phyloP scores from a whole-genome alignment of 345 rosid species.

The Citrus cavaleriei region DNA sequence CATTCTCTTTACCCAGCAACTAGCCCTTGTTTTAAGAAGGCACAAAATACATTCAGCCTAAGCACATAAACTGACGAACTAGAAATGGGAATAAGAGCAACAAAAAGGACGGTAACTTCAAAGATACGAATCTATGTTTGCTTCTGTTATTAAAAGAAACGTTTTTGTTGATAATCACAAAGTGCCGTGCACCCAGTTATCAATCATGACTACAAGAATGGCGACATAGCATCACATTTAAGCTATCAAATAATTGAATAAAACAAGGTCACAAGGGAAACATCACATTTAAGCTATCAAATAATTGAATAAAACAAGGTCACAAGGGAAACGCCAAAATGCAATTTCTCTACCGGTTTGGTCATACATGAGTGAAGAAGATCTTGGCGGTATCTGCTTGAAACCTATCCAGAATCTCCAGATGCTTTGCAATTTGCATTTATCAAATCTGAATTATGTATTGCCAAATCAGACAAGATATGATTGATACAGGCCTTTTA shows the following conservation, averaged over 20 bases:
- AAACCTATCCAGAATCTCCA: background rate
- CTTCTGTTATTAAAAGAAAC: background rate
- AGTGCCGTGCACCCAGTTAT: background rate
- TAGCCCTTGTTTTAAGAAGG: too few species aligned
- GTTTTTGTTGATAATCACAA: background rate
- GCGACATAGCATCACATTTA: background rate
- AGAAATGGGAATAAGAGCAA: background rate
- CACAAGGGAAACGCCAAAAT: background rate
- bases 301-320: background rate
- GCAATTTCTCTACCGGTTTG: background rate
- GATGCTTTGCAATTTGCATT: background rate
- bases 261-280: background rate
- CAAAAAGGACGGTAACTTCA: background rate
- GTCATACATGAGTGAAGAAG: background rate
- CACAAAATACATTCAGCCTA: background rate
- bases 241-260: background rate
- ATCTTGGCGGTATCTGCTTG: background rate
- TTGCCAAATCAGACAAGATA: background rate
- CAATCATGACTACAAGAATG: background rate
- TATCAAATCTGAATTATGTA: background rate
- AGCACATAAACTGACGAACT: background rate
- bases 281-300: background rate
- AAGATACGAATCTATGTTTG: background rate
- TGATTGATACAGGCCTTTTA: slow-evolving; percentile 13
- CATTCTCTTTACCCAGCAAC: background rate